phyloP scores from a whole-genome alignment of 1,284 basidiomycete species.

The Ceratorhiza oryzae-sativae region DNA sequence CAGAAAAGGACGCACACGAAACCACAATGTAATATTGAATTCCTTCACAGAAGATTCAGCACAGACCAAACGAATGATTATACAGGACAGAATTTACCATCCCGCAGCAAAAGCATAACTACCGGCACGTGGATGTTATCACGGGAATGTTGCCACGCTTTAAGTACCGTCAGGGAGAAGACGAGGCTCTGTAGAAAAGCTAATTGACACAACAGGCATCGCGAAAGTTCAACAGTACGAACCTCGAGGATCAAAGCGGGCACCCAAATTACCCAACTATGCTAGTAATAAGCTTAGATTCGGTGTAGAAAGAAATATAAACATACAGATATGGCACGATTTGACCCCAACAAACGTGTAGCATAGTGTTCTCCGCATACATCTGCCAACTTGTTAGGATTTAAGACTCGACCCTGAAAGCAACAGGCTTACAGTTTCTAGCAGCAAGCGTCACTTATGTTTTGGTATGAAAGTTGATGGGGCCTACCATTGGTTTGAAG shows the following conservation, averaged over 20 bases:
- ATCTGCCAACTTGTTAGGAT: background rate
- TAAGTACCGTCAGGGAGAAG: conserved; percentile 3
- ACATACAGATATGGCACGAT: conserved; percentile 15
- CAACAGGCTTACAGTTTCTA: conserved; percentile 13
- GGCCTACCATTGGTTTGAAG: conserved; percentile 19
- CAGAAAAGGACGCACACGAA: background rate
- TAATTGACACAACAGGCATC: background rate
- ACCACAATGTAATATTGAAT: conserved; percentile 28
- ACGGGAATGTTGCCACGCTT: conserved; percentile 7
- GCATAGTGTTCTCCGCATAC: conserved; percentile 11
- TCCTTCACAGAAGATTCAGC: background rate
- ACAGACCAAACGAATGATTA: background rate
- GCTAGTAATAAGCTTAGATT: background rate
- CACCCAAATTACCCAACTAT: conserved; percentile 18
- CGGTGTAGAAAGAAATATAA: background rate
- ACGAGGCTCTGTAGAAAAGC: background rate
- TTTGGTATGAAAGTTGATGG: background rate
- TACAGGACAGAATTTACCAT: background rate
- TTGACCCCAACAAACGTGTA: conserved; percentile 30
- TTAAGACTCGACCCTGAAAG: background rate
- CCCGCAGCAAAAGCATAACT: background rate
- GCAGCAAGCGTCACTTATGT: background rate
- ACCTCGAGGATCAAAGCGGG: conserved; percentile 25
- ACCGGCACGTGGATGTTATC: conserved; percentile 1
- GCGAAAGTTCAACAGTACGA: background rate